These are phyloP conservation scores for Alloteropsis semialata DNA, from an alignment of 176 grass and related monocot genomes.

Conservation along the genomic window DNA sequence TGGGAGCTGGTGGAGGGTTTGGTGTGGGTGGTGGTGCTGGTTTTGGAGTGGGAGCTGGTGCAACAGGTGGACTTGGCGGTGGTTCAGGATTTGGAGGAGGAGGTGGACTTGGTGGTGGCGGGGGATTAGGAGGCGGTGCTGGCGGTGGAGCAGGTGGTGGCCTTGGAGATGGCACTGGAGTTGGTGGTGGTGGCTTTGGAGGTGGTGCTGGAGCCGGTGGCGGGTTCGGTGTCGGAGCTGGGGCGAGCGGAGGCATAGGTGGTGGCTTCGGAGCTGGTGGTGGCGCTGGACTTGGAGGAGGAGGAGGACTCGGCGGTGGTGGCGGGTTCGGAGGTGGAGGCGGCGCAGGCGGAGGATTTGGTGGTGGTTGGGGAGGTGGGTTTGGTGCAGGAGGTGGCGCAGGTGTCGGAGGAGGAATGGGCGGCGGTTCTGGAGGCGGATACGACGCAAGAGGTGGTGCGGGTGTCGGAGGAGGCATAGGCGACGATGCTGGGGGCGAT, in stretches of 20 bases:
- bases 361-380: background rate
- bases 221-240: background rate
- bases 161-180: background rate
- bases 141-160: background rate
- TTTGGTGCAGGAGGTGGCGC: background rate
- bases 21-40: background rate
- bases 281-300: background rate
- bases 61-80: background rate
- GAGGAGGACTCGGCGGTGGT: background rate
- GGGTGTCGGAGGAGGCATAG: background rate
- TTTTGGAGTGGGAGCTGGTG: conserved; percentile 6
- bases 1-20: background rate
- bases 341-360: background rate
- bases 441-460: background rate
- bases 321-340: background rate
- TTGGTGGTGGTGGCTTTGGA: background rate
- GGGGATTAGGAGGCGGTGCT: background rate
- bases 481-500: background rate
- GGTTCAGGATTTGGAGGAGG: background rate
- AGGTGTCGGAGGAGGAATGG: background rate
- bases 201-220: background rate
- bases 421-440: background rate
- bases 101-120: background rate
- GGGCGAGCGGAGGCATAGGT: background rate
- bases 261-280: background rate